Conservation (phyloP, 1,284 basidiomycete species). For the Trichosporon ovoides region DNA sequence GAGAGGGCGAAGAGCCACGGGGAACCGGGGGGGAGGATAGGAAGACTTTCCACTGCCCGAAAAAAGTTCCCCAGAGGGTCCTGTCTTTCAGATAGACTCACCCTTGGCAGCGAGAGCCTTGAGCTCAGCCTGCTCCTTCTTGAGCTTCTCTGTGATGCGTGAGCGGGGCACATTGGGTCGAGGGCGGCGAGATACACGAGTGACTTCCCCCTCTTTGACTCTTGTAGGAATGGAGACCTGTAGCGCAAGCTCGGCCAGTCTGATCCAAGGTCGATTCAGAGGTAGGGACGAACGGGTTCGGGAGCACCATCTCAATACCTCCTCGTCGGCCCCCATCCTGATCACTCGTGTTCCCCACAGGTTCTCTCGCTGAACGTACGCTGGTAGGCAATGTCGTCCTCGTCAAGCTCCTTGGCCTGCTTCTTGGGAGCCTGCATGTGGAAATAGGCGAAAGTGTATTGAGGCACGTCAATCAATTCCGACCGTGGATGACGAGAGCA, state of each 20-base stretch:
- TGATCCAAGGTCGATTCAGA: no score
- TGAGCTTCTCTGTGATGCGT: slow-evolving; percentile 20
- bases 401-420: slow-evolving; percentile 29
- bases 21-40: no score
- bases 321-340: no score
- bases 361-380: slow-evolving; percentile 12
- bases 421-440: slow-evolving; percentile 20
- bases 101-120: slow-evolving; percentile 34
- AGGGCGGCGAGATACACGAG: background rate
- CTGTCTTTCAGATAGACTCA: no score
- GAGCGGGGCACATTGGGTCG: background rate
- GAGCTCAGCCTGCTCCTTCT: slow-evolving; percentile 34
- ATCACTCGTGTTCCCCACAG: background rate
- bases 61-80: no score
- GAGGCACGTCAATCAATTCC: background rate
- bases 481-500: background rate
- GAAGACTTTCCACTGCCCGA: background rate
- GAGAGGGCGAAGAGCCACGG: no score
- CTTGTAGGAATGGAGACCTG: no score
- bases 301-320: no score
- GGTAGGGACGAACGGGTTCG: no score
- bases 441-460: background rate
- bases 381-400: slow-evolving; percentile 37
- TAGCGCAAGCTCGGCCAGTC: no score
- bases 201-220: no score